Conservation (phyloP, 1,139 yeast species). For the Kazachstania sp. region DNA sequence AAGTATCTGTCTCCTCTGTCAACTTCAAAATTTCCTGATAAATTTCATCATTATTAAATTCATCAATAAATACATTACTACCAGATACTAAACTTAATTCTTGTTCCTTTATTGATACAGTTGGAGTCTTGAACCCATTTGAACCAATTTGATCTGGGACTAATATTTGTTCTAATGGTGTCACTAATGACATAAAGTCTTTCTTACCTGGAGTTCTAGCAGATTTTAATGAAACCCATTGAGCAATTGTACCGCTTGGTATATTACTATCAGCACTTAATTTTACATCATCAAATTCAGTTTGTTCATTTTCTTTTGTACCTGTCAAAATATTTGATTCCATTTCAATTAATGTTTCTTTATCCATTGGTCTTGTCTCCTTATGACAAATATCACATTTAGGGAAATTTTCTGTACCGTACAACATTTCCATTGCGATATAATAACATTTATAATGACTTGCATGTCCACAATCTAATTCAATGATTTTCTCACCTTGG, state of each 20-base stretch:
- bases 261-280: not conserved
- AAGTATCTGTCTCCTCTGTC: not conserved
- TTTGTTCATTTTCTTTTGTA: not conserved
- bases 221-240: constrained; percentile 14
- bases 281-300: not conserved
- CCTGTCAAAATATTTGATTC: constrained; percentile 16
- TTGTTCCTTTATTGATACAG: constrained; percentile 1
- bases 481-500: constrained; percentile 31
- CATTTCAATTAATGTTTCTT: constrained; percentile 22
- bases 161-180: constrained; percentile 26
- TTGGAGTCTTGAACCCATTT: constrained; percentile 21
- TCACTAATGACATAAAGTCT: constrained; percentile 7
- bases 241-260: constrained; percentile 5
- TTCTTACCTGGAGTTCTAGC: constrained; percentile 2
- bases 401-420: constrained; percentile 13
- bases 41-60: not conserved
- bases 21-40: not conserved
- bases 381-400: constrained; percentile 25
- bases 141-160: constrained; percentile 24
- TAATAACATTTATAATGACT: constrained; percentile 26
- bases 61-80: not conserved
- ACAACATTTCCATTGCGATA: constrained; percentile 13
- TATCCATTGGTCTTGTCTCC: constrained; percentile 20
- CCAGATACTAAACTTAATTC: not conserved
- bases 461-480: constrained; percentile 30